Percentiles rank a stretch among this genome's conserved stretches.
Evolutionary conservation across 306 rosid genomes (phyloP).

Genomic region (Castanopsis chinensis): DNA sequence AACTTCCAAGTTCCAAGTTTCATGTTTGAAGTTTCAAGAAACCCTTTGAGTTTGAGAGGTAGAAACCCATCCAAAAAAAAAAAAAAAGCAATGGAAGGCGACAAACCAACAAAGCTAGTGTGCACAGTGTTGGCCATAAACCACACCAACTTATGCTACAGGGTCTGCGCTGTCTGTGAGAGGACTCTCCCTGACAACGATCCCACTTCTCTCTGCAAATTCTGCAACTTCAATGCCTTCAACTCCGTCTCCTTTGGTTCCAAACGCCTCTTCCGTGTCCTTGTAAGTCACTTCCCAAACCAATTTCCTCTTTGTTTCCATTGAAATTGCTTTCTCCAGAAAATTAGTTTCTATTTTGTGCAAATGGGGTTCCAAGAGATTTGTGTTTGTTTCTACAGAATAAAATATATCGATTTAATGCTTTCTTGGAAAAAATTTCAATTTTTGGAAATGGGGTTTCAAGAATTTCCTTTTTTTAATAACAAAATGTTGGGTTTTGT

Average conservation of each 20-base stretch:
- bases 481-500: not conserved
- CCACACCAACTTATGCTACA: conserved; percentile 48
- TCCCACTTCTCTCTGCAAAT: conserved; percentile 37
- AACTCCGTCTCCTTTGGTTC: conserved; percentile 31
- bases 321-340: not conserved
- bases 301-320: not conserved
- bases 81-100: conserved; percentile 29
- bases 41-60: not conserved
- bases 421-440: not conserved
- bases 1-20: too few relatives aligned
- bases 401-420: not conserved
- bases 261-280: conserved; percentile 69
- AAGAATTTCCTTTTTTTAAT: not conserved
- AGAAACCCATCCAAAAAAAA: not conserved
- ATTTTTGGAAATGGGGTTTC: too few relatives aligned
- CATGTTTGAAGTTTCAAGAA: not conserved
- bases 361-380: not conserved
- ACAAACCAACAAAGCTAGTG: conserved; percentile 20
- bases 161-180: conserved; percentile 62
- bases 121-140: conserved; percentile 57
- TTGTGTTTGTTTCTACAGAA: not conserved
- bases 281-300: conserved; percentile 23
- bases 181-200: conserved; percentile 37
- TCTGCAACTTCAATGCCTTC: conserved; percentile 45
- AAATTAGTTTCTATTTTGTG: not conserved